phyloP scores from a whole-genome alignment of 495 filamentous ascomycete species.

The Hypoxylon lienhwacheense region DNA sequence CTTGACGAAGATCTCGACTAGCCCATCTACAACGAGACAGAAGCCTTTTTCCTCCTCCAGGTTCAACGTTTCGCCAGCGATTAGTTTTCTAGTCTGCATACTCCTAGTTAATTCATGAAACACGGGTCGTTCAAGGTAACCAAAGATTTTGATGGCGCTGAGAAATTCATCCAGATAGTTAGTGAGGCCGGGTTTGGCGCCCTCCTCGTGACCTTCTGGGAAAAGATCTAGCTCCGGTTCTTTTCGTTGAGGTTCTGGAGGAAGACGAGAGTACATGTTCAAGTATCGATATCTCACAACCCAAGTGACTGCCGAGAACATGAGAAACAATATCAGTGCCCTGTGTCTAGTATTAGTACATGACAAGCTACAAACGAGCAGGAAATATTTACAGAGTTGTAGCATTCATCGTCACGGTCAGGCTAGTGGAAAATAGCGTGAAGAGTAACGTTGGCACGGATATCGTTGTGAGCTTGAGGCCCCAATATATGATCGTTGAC shows the following conservation, averaged over 20 bases:
- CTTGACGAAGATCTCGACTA: constrained; percentile 98
- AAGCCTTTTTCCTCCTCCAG: constrained; percentile 98
- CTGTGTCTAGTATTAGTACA: constrained; percentile 48
- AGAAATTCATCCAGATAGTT: constrained; percentile 98
- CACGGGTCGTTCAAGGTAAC: constrained; percentile 92
- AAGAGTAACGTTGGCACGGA: constrained; percentile 89
- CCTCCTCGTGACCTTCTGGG: constrained; percentile 86
- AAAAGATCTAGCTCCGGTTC: constrained; percentile 94
- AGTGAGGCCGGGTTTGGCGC: constrained; percentile 84
- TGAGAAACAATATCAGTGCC: constrained; percentile 72
- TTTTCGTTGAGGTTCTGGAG: constrained; percentile 92
- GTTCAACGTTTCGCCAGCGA: constrained; percentile 91
- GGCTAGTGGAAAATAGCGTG: constrained; percentile 88
- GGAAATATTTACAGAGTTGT: constrained; percentile 76
- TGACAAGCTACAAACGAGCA: not conserved
- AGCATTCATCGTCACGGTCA: constrained; percentile 97
- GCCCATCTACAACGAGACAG: constrained; percentile 92
- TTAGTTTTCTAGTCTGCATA: constrained; percentile 95
- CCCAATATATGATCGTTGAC: constrained; percentile 77
- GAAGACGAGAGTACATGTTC: constrained; percentile 92
- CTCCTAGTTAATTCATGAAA: constrained; percentile 97
- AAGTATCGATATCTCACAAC: constrained; percentile 90
- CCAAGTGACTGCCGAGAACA: constrained; percentile 84
- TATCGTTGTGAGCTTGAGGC: constrained; percentile 82
- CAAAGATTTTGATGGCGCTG: constrained; percentile 99